Evolutionary conservation across 441 rosid species (phyloP).

Genomic region (Pelargonium fulgidum): DNA sequence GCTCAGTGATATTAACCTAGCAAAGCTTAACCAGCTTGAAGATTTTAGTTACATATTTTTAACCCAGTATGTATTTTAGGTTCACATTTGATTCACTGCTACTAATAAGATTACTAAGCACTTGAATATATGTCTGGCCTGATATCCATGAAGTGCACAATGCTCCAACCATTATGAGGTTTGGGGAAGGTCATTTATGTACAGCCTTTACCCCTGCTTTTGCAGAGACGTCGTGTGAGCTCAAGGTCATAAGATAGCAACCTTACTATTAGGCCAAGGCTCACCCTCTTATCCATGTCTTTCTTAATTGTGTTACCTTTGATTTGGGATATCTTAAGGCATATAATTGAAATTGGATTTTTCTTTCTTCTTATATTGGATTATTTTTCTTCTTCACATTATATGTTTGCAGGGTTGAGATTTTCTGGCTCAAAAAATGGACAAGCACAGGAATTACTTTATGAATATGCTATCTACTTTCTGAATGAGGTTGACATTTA

Average conservation of each 20-base stretch:
- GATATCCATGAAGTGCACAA: neutral
- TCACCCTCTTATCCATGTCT: neutral
- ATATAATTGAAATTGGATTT: neutral
- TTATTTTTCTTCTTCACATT: constrained; percentile 11
- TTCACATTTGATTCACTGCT: constrained; percentile 2
- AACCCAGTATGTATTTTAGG: neutral
- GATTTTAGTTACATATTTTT: neutral
- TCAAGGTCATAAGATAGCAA: neutral
- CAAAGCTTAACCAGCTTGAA: neutral
- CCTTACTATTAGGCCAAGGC: neutral
- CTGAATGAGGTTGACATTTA: constrained; percentile 70
- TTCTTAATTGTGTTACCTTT: neutral
- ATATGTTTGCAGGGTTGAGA: constrained; percentile 61
- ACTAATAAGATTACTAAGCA: constrained; percentile 3
- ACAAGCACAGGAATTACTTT: constrained; percentile 77
- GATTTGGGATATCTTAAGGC: constrained; percentile 2
- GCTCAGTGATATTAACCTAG: neutral
- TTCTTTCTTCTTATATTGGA: neutral
- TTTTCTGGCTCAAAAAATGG: constrained; percentile 93
- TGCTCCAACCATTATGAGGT: constrained; percentile 2
- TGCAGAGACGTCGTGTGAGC: neutral
- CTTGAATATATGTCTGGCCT: neutral
- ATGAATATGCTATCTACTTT: constrained; percentile 71
- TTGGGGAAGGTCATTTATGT: neutral
- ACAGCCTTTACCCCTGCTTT: neutral